These are phyloP conservation scores for Mastigamoeba balamuthi DNA, from an alignment of 78 protist genomes.

Conservation along the genomic window DNA sequence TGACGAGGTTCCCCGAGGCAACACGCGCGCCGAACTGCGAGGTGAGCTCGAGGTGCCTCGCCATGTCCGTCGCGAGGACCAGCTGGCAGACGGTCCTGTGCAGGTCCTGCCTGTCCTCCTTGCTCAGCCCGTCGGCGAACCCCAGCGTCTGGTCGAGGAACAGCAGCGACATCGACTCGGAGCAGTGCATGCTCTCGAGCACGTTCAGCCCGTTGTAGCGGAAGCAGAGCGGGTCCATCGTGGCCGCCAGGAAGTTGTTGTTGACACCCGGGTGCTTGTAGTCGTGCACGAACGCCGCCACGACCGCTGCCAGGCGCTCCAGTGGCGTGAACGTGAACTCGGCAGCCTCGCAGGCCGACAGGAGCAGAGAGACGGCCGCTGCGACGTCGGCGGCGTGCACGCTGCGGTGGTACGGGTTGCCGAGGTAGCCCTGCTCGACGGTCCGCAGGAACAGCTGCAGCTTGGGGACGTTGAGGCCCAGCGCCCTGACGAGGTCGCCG, in stretches of 20 bases:
- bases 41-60: conserved; percentile 16
- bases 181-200: conserved; percentile 24
- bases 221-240: conserved; percentile 23
- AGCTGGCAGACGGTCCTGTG: background rate
- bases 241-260: conserved; percentile 16
- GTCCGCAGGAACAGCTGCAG: background rate
- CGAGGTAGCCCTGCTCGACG: conserved; percentile 12
- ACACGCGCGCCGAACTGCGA: background rate
- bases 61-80: conserved; percentile 40
- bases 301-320: background rate
- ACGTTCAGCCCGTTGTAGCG: conserved; percentile 33
- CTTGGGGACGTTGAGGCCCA: background rate
- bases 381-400: conserved; percentile 48
- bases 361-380: background rate
- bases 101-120: background rate
- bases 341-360: background rate
- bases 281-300: conserved; percentile 48
- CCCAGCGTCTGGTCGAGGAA: background rate
- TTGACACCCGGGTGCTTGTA: conserved; percentile 29
- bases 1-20: background rate
- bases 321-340: background rate
- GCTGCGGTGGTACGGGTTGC: conserved; percentile 42
- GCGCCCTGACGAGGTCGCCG: conserved; percentile 1
- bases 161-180: conserved; percentile 4
- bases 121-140: background rate